Evolutionary conservation across 371 early-diverging fungal genomes (phyloP), one percentile per base, ranked within the genome.

Genomic region (Dinochytrium kinnereticum): DNA sequence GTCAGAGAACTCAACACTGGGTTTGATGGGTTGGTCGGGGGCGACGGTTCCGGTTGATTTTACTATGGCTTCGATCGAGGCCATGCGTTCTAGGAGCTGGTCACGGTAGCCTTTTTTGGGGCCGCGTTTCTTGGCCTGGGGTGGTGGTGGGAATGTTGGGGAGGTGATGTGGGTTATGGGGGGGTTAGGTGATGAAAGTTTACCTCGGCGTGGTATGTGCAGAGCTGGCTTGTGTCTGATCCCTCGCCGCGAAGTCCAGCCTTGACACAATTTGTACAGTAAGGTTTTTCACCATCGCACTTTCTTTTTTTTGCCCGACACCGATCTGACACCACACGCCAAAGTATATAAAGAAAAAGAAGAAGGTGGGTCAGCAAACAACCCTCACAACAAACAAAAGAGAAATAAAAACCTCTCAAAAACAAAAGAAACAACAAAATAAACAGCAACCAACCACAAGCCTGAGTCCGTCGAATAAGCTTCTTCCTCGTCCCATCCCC

Each of bases 271-370:
- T 80, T 80, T 53, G 39, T 53, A 67, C 80, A 80, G 10, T 44
- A 33, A n/a, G 80, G 80, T 24, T 59, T 59, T 2, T 5, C 59
- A n/a, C 75, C 77, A 37, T 80, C 76, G 71, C 80, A 80, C 49
- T 75, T 74, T 33, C 80, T 66, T 51, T 80, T 80, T 36, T 71
- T 69, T 5, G 53, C n/a, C 17, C 77, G 68, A 51, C 80, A 80
- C 17, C 80, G 71, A 64, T 80, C 80, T 79, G 55, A n/a, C n/a
- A n/a, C n/a, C n/a, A n/a, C n/a, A n/a, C 19, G 31, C 26, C 13
- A n/a, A n/a, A 59, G 26, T 24, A 64, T 31, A 17, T 64, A 37
- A 10, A 15, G 17, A 57, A 17, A 17, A 24, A 24, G 57, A 44
- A 44, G 7, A 57, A 17, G 17, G 7, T 7, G 17, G 10, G 24